Evolutionary conservation across 768 basidiomycete species (phyloP), one percentile per base, ranked within the genome.

Genomic region (Dioszegia hungarica): DNA sequence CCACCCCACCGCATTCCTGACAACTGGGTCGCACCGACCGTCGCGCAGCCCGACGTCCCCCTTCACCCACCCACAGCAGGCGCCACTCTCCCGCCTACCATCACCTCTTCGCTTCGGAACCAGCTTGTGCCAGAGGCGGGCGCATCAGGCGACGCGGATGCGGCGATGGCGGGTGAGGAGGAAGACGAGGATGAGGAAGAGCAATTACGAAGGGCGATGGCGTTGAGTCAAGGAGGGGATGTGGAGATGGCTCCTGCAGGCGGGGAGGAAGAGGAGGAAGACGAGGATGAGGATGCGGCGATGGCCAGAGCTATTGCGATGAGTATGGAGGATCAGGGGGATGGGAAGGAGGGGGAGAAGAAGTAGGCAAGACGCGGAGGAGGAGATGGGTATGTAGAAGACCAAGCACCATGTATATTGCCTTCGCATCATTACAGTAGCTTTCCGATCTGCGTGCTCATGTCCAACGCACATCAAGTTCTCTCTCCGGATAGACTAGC

Each of bases 221-320:
- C 84, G 9, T 75, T 93, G 78, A 25, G 79, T 76, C 55, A 81
- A 82, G 58, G 79, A 79, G 27, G 66, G 80, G 82, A 64, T 50
- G 60, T 62, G 0, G 84, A 84, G 33, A 80, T 79, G 43, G 79
- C 43, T n/a, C 61, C 77, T 71, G 80, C n/a, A n/a, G n/a, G n/a
- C n/a, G n/a, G n/a, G n/a, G n/a, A 77, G 37, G 78, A 75, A 19
- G 77, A 68, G 9, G 81, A 79, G 0, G 84, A 79, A 19, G 71
- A 73, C 14, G 71, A 72, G 40, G 73, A 86, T 58, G 90, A 93
- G 68, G 93, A 95, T 63, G 91, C 86, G 52, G 92, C 86, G 29
- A 97, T 97, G 72, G 84, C 86, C 43, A 80, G 84, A 43, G 95
- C 94, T 14, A 97, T 95, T 64, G 85, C 84, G 75, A 90, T 94